Evolutionary conservation across 345 rosid species (phyloP).

Genomic region (Sonneratia caseolaris): DNA sequence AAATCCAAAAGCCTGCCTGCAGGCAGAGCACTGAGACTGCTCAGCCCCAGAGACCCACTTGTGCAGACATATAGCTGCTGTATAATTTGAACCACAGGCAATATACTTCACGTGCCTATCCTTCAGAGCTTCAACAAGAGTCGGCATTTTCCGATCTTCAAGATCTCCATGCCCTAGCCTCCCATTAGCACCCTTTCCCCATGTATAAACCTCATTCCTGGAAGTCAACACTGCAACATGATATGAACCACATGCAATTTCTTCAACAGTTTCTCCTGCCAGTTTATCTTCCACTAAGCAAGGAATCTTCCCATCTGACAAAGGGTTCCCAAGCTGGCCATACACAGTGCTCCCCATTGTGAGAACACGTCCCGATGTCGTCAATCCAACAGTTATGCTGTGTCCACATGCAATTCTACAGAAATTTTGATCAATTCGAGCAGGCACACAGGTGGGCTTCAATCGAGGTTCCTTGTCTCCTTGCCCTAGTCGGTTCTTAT

Average conservation of each 20-base stretch:
- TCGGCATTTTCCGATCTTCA: slow-evolving; percentile 75
- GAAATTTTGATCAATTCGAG: slow-evolving; percentile 71
- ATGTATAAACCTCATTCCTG: slow-evolving; percentile 73
- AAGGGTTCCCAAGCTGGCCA: slow-evolving; percentile 88
- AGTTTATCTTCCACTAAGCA: slow-evolving; percentile 65
- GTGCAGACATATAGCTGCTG: slow-evolving; percentile 84
- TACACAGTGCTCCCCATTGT: slow-evolving; percentile 92
- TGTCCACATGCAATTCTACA: slow-evolving; percentile 86
- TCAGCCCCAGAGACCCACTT: slow-evolving; percentile 90
- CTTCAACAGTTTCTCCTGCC: slow-evolving; percentile 60
- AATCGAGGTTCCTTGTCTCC: slow-evolving; percentile 87
- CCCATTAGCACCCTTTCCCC: slow-evolving; percentile 99
- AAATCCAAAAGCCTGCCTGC: slow-evolving; percentile 89
- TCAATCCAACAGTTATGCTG: slow-evolving; percentile 81
- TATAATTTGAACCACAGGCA: slow-evolving; percentile 84
- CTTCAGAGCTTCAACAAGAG: slow-evolving; percentile 73
- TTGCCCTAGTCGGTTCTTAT: slow-evolving; percentile 89
- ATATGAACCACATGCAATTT: slow-evolving; percentile 85
- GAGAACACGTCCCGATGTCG: slow-evolving; percentile 65
- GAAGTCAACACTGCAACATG: slow-evolving; percentile 79
- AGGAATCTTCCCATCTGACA: slow-evolving; percentile 74
- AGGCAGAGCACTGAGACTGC: slow-evolving; percentile 87
- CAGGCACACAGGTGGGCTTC: slow-evolving; percentile 84
- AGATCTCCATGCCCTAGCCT: slow-evolving; percentile 89
- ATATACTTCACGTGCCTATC: slow-evolving; percentile 75